Base-by-base conservation (phyloP, 768 basidiomycete species). In the Tricholoma sp. region DNA sequence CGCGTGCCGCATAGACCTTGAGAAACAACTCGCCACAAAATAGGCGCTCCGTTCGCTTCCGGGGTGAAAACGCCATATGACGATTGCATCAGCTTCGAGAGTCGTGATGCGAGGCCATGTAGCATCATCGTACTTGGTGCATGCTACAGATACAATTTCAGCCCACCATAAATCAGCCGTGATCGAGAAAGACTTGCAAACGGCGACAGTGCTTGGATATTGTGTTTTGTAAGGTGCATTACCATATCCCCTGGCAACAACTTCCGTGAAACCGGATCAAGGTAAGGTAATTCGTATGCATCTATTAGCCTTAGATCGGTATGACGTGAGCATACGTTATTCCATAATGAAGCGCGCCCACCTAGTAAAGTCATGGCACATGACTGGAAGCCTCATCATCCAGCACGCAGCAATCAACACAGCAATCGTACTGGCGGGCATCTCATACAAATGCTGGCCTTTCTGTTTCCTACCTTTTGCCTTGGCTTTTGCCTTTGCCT, bases 361-460 rank as follows among this genome's bases (percentile, higher is more conserved):
- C 94, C 75, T 76, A 44, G 85, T 77, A 50, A 96, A 79, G 65
- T 97, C 93, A 63, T 78, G 79, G 63, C 85, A 89, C 62, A 89
- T 73, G 10, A 89, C 74, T 0, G 94, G 92, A 36, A 94, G 68
- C 17, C 94, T 79, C 67, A 95, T 65, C 18, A 81, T 84, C 91
- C 91, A 94, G 60, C 87, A 89, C 2, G 81, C 89, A 4, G 94
- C 67, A 15, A 89, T 73, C 4, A 96, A 74, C 41, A 94, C 77
- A 3, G 86, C 83, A 31, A 97, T 73, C 29, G 80, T 79, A 58
- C 73, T 79, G 33, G 69, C 62, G 13, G 76, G 73, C 34, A 69
- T 69, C 62, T 80, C 79, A 57, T 74, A 71, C 12, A 59, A 45
- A 42, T 65, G 49, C 34, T 62, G 59, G 9, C 64, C 59, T 53